Conservation (phyloP, 2,329 filamentous ascomycete species). For the Exutisphaerella laricina region DNA sequence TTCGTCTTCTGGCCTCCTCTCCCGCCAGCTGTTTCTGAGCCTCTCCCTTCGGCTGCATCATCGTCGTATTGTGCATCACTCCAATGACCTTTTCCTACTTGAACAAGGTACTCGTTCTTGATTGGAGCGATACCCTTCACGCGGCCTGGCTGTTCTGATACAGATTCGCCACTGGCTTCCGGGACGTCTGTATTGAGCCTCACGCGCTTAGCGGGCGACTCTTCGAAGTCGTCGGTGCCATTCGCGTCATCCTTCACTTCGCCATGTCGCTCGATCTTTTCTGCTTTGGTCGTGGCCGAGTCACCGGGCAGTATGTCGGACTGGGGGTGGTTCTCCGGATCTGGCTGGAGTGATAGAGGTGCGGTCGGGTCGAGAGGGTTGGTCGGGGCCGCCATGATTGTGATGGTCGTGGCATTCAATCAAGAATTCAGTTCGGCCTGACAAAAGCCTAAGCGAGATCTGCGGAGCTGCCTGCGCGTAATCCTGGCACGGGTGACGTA, state of each 20-base stretch:
- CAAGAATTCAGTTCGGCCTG: too few species aligned
- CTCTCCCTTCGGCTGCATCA: slow-evolving; percentile 40
- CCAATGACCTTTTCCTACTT: slow-evolving; percentile 15
- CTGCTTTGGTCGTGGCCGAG: slow-evolving; percentile 37
- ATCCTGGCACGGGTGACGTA: too few species aligned
- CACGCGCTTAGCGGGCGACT: slow-evolving; percentile 35
- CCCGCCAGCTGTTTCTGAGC: slow-evolving; percentile 19
- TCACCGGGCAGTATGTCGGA: slow-evolving; percentile 33
- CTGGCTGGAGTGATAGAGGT: slow-evolving; percentile 20
- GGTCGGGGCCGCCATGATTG: slow-evolving; percentile 9
- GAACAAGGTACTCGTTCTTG: slow-evolving; percentile 60
- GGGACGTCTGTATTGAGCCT: slow-evolving; percentile 33
- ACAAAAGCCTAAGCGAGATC: too few species aligned
- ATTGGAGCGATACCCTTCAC: slow-evolving; percentile 61
- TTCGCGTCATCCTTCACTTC: slow-evolving; percentile 13
- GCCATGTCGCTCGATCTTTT: slow-evolving; percentile 36
- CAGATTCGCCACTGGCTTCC: slow-evolving; percentile 8
- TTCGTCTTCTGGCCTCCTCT: slow-evolving; percentile 47
- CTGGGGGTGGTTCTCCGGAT: slow-evolving; percentile 31
- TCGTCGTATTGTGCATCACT: slow-evolving; percentile 29
- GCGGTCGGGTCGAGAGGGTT: slow-evolving; percentile 26
- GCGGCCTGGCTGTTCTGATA: slow-evolving; percentile 18
- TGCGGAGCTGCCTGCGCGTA: too few species aligned
- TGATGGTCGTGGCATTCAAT: neutral
- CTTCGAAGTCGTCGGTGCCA: slow-evolving; percentile 28